These are phyloP conservation scores for Jatropha curcas DNA, from an alignment of 345 rosid genomes.

Conservation along the genomic window DNA sequence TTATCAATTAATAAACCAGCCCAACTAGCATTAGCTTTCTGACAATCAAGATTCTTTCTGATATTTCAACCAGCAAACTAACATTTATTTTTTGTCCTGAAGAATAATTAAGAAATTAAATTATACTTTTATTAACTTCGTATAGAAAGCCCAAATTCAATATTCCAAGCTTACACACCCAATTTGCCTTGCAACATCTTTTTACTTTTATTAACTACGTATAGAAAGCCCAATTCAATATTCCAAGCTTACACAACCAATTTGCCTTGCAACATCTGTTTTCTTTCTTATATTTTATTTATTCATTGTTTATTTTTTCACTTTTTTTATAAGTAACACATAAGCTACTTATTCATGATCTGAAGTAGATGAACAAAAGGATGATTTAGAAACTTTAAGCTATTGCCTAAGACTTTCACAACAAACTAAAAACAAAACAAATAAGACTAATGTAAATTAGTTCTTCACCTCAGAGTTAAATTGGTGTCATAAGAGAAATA, in stretches of 20 bases:
- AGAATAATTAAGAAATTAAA: not conserved
- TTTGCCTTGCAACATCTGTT: not conserved
- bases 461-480: slow-evolving; percentile 74
- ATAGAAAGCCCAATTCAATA: not conserved
- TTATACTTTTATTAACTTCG: not conserved
- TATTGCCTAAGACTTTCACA: not conserved
- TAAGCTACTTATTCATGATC: not conserved
- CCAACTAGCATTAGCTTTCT: not conserved
- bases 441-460: not conserved
- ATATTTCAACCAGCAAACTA: not conserved
- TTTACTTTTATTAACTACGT: no score
- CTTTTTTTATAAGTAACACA: not conserved
- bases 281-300: no score
- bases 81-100: not conserved
- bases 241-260: not conserved
- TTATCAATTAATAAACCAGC: not conserved
- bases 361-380: not conserved
- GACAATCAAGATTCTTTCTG: not conserved
- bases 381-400: not conserved
- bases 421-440: not conserved
- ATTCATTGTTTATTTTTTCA: no score
- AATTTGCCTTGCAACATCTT: not conserved
- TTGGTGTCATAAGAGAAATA: slow-evolving; percentile 86
- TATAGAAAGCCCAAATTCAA: not conserved
- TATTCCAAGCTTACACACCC: not conserved